Conservation (phyloP, 2,329 filamentous ascomycete species). For the Pyrenophora teres region DNA sequence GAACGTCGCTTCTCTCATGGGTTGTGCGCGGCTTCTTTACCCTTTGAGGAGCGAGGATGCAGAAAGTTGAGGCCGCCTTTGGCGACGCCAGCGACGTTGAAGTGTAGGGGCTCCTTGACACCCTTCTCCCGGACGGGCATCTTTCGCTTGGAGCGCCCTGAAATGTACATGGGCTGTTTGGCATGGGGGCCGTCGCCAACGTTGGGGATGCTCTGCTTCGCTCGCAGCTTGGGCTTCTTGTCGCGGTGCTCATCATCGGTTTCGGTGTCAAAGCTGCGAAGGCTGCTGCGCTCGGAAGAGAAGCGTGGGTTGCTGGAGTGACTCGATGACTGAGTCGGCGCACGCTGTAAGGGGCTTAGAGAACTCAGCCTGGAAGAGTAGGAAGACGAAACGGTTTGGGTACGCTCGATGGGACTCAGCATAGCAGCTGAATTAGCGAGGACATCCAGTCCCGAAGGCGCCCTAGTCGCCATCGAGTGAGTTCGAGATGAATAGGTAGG, state of each 20-base stretch:
- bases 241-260: slow-evolving; percentile 48
- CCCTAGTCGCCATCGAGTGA: slow-evolving; percentile 46
- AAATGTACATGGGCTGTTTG: slow-evolving; percentile 45
- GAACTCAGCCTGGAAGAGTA: slow-evolving; percentile 18
- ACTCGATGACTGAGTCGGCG: slow-evolving; percentile 19
- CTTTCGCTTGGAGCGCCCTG: slow-evolving; percentile 50
- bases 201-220: slow-evolving; percentile 43
- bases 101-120: slow-evolving; percentile 46
- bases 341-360: slow-evolving; percentile 19
- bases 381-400: slow-evolving; percentile 26
- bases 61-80: slow-evolving; percentile 43
- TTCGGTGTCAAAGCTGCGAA: slow-evolving; percentile 46
- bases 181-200: slow-evolving; percentile 31
- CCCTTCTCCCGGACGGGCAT: slow-evolving; percentile 48
- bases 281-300: slow-evolving; percentile 44
- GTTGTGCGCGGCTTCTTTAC: slow-evolving; percentile 39
- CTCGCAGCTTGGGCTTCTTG: slow-evolving; percentile 48
- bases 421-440: slow-evolving; percentile 46
- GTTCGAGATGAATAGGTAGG: slow-evolving; percentile 50
- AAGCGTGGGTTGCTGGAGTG: slow-evolving; percentile 31
- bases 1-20: slow-evolving; percentile 7
- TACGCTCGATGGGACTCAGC: slow-evolving; percentile 42
- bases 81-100: slow-evolving; percentile 44
- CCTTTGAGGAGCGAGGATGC: slow-evolving; percentile 43
- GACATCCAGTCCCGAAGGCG: slow-evolving; percentile 45